These are phyloP conservation scores for Plasmopara muralis DNA, from an alignment of 352 stramenopile species.

Conservation along the genomic window DNA sequence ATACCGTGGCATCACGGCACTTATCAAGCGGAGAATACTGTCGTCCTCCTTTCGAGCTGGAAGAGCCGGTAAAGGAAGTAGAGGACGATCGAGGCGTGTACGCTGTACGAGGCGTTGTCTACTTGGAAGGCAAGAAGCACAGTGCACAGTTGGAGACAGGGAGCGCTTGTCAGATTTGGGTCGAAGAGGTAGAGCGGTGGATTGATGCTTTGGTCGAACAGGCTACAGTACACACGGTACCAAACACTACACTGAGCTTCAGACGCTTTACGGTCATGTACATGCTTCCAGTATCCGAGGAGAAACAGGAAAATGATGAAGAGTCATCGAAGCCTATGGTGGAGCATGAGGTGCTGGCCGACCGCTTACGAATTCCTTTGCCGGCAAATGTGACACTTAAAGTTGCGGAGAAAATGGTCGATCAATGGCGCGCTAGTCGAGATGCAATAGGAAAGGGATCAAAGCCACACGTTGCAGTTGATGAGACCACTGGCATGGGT, in stretches of 20 bases:
- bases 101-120: slow-evolving; percentile 54
- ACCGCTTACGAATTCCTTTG: slow-evolving; percentile 65
- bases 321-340: slow-evolving; percentile 25
- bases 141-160: slow-evolving; percentile 57
- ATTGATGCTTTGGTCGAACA: slow-evolving; percentile 64
- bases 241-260: slow-evolving; percentile 62
- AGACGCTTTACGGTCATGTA: slow-evolving; percentile 61
- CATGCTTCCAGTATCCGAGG: slow-evolving; percentile 32
- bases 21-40: slow-evolving; percentile 6
- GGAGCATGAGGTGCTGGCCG: slow-evolving; percentile 41
- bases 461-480: slow-evolving; percentile 27
- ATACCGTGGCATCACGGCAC: not conserved
- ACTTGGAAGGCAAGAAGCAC: slow-evolving; percentile 75
- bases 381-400: slow-evolving; percentile 56
- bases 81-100: slow-evolving; percentile 74
- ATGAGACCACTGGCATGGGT: slow-evolving; percentile 73
- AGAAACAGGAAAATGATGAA: slow-evolving; percentile 8
- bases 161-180: slow-evolving; percentile 78
- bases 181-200: slow-evolving; percentile 71
- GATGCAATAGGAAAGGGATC: slow-evolving; percentile 8
- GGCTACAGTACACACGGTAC: slow-evolving; percentile 46
- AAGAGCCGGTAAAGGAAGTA: slow-evolving; percentile 24
- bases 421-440: slow-evolving; percentile 31
- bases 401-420: slow-evolving; percentile 56
- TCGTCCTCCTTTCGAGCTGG: slow-evolving; percentile 5